Base-by-base conservation (phyloP, 305 asterid species). In the Fraxinus platypoda region DNA sequence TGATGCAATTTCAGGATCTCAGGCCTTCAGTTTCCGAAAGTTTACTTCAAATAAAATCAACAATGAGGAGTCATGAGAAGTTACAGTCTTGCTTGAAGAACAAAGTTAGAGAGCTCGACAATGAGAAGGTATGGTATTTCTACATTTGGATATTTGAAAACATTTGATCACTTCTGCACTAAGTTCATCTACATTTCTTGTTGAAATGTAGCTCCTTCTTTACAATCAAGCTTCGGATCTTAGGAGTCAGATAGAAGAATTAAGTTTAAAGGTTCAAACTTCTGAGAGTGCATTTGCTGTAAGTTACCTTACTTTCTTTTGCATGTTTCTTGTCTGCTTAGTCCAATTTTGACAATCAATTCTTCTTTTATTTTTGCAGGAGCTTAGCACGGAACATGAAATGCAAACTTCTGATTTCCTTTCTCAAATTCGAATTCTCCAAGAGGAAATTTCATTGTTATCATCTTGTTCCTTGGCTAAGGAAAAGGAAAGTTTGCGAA, bases 401-500 rank as follows among this genome's bases (percentile, higher is more conserved):
- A 83, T 86, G 79, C 95, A 92, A 87, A 89, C 87, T 78, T 82
- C 89, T 80, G 94, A 93, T 74, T 83, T 85, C 81, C 77, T 90
- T 31, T 78, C 77, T 86, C 91, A 92, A 57, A 81, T 93, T 83
- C 90, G 88, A 90, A 86, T 85, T 85, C 94, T 93, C 68, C 90
- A 92, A 80, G 91, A 86, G 85, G 97, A 96, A 85, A 66, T 87
- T 82, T 88, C 83, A 79, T 86, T 91, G 75, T 88, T 93, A 84
- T 92, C 98, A 73, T 88, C 97, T 49, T 84, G 87, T 81, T 90
- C 98, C 87, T 84, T 93, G 88, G 94, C 92, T 62, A 94, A 90
- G 88, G 99, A 93, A 86, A 96, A 93, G 88, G 99, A 94, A 89
- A 85, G 81, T 81, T 86, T 91, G 68, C 87, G 98, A 88, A 96